phyloP scores from a whole-genome alignment of 2,329 filamentous ascomycete species.

The Diplocarpon rosae region DNA sequence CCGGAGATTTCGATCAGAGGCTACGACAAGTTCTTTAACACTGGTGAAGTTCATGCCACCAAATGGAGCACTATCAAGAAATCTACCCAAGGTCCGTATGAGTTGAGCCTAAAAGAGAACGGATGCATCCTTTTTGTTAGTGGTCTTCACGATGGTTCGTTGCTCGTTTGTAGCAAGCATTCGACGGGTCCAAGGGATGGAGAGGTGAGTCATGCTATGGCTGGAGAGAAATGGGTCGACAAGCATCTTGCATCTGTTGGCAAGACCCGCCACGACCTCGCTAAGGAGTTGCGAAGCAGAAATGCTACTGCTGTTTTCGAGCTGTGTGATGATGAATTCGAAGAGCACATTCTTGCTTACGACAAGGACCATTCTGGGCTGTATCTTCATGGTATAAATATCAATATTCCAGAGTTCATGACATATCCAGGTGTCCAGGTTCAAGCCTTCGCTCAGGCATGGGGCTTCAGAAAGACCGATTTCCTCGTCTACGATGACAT shows the following conservation, averaged over 20 bases:
- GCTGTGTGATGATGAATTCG: constrained; percentile 89
- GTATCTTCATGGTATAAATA: constrained; percentile 91
- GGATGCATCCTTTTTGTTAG: constrained; percentile 99
- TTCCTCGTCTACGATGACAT: constrained; percentile 69
- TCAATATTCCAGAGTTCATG: constrained; percentile 84
- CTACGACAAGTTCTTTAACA: constrained; percentile 99
- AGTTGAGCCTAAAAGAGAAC: constrained; percentile 95
- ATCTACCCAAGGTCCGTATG: constrained; percentile 77
- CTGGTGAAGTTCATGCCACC: constrained; percentile 70
- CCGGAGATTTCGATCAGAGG: constrained; percentile 77
- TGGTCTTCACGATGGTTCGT: constrained; percentile 75
- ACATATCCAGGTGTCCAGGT: constrained; percentile 79
- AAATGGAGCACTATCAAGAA: constrained; percentile 69
- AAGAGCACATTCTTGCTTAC: constrained; percentile 94
- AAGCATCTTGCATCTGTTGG: constrained; percentile 67
- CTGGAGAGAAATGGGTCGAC: constrained; percentile 73
- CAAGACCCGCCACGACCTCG: constrained; percentile 69
- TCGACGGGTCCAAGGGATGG: constrained; percentile 69
- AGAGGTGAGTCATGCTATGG: constrained; percentile 69
- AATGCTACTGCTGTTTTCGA: constrained; percentile 95
- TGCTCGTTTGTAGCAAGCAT: constrained; percentile 98
- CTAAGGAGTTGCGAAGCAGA: constrained; percentile 60
- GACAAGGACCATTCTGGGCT: constrained; percentile 72
- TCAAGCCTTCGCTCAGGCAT: constrained; percentile 77
- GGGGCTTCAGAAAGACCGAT: constrained; percentile 88